Evolutionary conservation across 2,329 filamentous ascomycete species (phyloP), one percentile per base, ranked within the genome.

Genomic region (Ilyonectria mors-panacis): DNA sequence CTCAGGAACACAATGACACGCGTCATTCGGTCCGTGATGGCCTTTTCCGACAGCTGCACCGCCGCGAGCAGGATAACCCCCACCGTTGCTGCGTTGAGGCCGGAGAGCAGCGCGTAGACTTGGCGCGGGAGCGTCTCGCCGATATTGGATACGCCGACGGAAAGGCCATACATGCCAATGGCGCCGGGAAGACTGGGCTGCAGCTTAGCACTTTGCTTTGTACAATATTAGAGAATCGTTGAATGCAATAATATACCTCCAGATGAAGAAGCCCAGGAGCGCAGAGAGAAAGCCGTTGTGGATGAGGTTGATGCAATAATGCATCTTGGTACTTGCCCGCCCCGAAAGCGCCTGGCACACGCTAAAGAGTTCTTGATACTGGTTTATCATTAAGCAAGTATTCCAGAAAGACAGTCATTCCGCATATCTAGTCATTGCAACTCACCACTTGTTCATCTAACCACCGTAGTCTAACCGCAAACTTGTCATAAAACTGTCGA

Each of bases 291-390:
- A 81, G 0, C 91, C 91, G 12, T 85, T 86, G 66, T 89, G 90
- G 10, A 93, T 85, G 19, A 92, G 78, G 42, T 89, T 88, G 45
- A 94, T 88, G 66, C 88, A 92, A 67, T 92, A 93, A 0, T 88
- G 76, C 88, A 94, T 91, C 75, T 94, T 94, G 2, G 92, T 93
- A 68, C 88, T 91, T 0, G 73, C 91, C 0, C 92, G 92, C 0
- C 92, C 92, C 0, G 89, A 89, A 2, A 93, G 82, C 1, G 89
- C 89, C 79, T 94, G 91, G 19, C 86, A 88, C 51, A 94, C 80
- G 28, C 89, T 90, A 77, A 94, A 94, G 0, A 94, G 84, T 74
- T 94, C 92, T 77, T 92, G 89, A 78, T 91, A 93, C 89, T 92
- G 51, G 4, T 23, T 39, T 21, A 23, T n/a, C 37, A 17, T 19